Base-by-base conservation (phyloP, 2,329 filamentous ascomycete genomes). In the Cordyceps tenuipes region DNA sequence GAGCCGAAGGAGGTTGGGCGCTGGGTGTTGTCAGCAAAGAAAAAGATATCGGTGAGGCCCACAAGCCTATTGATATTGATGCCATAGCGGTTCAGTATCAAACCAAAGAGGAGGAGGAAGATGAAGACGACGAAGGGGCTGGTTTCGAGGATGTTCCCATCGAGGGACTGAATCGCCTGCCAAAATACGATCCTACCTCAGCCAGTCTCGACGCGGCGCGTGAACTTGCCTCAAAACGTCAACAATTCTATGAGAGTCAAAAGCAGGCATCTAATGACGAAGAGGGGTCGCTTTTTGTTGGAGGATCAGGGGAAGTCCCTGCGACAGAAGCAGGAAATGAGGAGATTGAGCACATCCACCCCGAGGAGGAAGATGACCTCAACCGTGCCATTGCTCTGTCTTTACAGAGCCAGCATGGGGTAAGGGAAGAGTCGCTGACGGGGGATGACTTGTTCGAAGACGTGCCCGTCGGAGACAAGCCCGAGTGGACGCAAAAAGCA, bases 121-220 rank as follows among this genome's bases (percentile, higher is more conserved):
- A 82, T 9, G 88, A 89, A 5, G 87, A 89, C 2, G 88, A 89
- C 3, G 19, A 29, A 29, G 29, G 50, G 0, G 88, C 87, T 5
- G 89, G 90, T 10, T 97, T 97, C 67, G 92, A 97, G 70, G 92
- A 97, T 72, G 88, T 97, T 4, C 91, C 92, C 0, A 92, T 97
- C 52, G 90, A 94, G 70, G 92, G 92, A 0, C 69, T 97, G 13
- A 97, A 97, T 67, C 81, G 91, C 55, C 74, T 97, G 17, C 91
- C 91, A 0, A 93, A 87, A 52, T 61, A 66, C 52, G 61, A 66
- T 9, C 63, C 62, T n/a, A 61, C 61, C n/a, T 23, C 61, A 13
- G 63, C 62, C n/a, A 68, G 66, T 47, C 50, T 65, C 26, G 64
- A 70, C 56, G 65, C 66, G 41, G 66, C 68, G 13, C 69, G 65